phyloP scores from a whole-genome alignment of 306 rosid genomes.

The Sechiopsis laciniata region DNA sequence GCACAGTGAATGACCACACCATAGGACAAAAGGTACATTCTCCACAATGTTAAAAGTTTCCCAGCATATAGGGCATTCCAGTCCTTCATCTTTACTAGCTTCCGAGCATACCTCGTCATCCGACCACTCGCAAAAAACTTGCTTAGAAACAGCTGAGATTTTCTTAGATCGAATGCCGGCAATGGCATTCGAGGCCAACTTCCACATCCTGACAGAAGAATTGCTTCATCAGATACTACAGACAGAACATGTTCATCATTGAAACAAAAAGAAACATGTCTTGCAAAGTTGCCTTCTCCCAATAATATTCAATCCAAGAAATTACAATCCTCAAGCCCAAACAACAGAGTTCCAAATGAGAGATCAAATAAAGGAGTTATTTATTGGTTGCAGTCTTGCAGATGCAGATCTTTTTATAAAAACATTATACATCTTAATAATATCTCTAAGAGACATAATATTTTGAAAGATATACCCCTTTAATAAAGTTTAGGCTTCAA shows the following conservation, averaged over 20 bases:
- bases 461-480: background rate
- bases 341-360: background rate
- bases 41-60: constrained; percentile 94
- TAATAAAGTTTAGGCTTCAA: background rate
- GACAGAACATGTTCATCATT: background rate
- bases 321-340: background rate
- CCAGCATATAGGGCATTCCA: constrained; percentile 90
- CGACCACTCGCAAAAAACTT: constrained; percentile 53
- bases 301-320: background rate
- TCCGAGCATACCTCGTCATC: constrained; percentile 81
- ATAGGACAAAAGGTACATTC: constrained; percentile 84
- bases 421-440: background rate
- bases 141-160: constrained; percentile 37
- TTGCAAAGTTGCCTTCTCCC: background rate
- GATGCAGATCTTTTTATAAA: background rate
- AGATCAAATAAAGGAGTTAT: background rate
- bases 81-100: constrained; percentile 66
- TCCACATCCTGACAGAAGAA: constrained; percentile 53
- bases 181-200: constrained; percentile 61
- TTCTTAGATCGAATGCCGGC: constrained; percentile 57
- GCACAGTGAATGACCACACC: constrained; percentile 95
- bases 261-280: background rate
- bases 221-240: background rate
- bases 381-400: background rate
- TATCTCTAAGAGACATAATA: background rate